Evolutionary conservation across 164 flowering plant species (phyloP).

Genomic region (Vitis rotundifolia): DNA sequence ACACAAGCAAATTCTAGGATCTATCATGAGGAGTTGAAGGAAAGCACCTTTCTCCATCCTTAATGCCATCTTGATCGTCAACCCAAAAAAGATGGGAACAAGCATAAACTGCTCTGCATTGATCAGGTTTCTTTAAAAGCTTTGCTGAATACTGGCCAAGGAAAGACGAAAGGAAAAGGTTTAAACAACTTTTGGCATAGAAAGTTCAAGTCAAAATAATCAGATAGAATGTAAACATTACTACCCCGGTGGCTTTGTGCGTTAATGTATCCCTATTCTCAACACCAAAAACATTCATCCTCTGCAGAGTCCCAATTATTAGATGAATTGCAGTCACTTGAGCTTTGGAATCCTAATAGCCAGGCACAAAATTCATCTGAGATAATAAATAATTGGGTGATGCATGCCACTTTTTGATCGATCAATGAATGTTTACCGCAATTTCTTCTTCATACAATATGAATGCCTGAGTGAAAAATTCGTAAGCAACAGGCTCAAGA

Average conservation of each 20-base stretch:
- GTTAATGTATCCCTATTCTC: constrained; percentile 97
- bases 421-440: constrained; percentile 47
- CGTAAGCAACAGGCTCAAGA: constrained; percentile 94
- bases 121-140: constrained; percentile 97
- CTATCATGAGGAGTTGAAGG: no score
- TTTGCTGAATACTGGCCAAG: constrained; percentile 89
- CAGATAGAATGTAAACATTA: neutral
- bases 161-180: neutral
- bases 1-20: no score
- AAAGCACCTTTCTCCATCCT: constrained; percentile 92
- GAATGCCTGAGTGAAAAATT: constrained; percentile 95
- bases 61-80: constrained; percentile 86
- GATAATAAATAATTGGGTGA: no score
- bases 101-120: constrained; percentile 94
- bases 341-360: constrained; percentile 83
- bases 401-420: no score
- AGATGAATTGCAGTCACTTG: constrained; percentile 94
- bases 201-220: neutral
- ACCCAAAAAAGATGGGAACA: constrained; percentile 99
- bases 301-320: constrained; percentile 93
- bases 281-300: constrained; percentile 89
- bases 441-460: constrained; percentile 96
- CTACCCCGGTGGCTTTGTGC: constrained; percentile 98
- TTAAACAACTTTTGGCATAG: constrained; percentile 4
- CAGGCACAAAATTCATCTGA: neutral